These are phyloP conservation scores for Claviceps africana DNA, from an alignment of 2,329 filamentous ascomycete species.

Conservation along the genomic window DNA sequence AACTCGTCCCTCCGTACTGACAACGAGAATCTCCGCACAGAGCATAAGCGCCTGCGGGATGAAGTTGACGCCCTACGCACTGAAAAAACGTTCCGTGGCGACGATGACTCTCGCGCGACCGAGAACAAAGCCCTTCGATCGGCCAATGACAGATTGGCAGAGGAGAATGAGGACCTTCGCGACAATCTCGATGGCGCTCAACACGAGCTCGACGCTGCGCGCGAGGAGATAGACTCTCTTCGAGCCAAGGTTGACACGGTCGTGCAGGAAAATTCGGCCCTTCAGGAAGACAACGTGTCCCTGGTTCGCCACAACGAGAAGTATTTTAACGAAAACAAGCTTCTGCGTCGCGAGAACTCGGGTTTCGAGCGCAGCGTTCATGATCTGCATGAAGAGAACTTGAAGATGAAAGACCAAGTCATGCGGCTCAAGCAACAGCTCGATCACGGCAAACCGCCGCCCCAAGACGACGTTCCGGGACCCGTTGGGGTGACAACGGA, in stretches of 20 bases:
- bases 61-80: slow-evolving; percentile 28
- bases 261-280: slow-evolving; percentile 28
- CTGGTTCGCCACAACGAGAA: slow-evolving; percentile 41
- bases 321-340: slow-evolving; percentile 40
- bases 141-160: slow-evolving; percentile 25
- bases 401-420: slow-evolving; percentile 33
- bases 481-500: slow-evolving; percentile 24
- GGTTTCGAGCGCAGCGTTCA: slow-evolving; percentile 32
- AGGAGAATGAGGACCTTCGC: slow-evolving; percentile 31
- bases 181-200: slow-evolving; percentile 26
- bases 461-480: slow-evolving; percentile 23
- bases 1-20: slow-evolving; percentile 26
- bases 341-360: slow-evolving; percentile 32
- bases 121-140: slow-evolving; percentile 32
- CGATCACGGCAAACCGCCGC: slow-evolving; percentile 25
- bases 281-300: slow-evolving; percentile 37
- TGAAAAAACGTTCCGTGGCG: slow-evolving; percentile 23
- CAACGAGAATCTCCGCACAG: slow-evolving; percentile 24
- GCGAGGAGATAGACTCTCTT: slow-evolving; percentile 25
- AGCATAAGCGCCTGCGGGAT: slow-evolving; percentile 22
- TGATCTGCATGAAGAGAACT: slow-evolving; percentile 31
- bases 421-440: slow-evolving; percentile 31
- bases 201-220: slow-evolving; percentile 27
- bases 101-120: slow-evolving; percentile 26
- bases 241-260: slow-evolving; percentile 25